Percentiles rank a stretch among this genome's conserved stretches.
These are phyloP conservation scores for Tetrastigma voinierianum DNA, from an alignment of 164 flowering plant genomes.

Conservation along the genomic window DNA sequence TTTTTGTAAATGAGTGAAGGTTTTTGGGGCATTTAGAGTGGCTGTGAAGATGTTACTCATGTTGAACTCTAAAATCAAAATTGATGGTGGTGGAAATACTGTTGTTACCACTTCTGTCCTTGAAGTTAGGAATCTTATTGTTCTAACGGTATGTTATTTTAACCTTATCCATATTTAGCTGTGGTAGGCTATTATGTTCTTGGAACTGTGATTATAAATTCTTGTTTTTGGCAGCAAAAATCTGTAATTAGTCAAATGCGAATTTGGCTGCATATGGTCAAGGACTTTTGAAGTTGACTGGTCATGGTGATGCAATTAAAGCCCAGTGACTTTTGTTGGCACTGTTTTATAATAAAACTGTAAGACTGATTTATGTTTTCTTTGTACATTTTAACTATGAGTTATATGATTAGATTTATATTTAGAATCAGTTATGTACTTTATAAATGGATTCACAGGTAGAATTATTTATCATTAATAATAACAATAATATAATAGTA, in stretches of 20 bases:
- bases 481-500: no score
- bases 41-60: conserved; percentile 85
- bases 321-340: conserved; percentile 82
- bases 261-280: conserved; percentile 88
- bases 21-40: conserved; percentile 86
- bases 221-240: conserved; percentile 50
- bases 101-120: conserved; percentile 74
- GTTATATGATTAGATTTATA: no score
- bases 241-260: conserved; percentile 77
- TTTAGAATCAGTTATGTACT: no score
- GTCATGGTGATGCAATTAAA: conserved; percentile 83
- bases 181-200: background rate
- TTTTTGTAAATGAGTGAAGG: conserved; percentile 46
- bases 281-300: conserved; percentile 71
- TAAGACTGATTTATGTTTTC: conserved; percentile 36
- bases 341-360: conserved; percentile 82
- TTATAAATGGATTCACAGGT: no score
- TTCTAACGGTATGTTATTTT: conserved; percentile 62
- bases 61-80: conserved; percentile 85
- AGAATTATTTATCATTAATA: no score
- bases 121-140: conserved; percentile 89
- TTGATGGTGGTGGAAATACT: conserved; percentile 81
- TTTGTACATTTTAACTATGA: background rate
- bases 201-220: background rate
- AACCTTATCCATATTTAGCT: conserved; percentile 4